Conservation (phyloP, 148 eudicot species). For the Simmondsia chinensis region DNA sequence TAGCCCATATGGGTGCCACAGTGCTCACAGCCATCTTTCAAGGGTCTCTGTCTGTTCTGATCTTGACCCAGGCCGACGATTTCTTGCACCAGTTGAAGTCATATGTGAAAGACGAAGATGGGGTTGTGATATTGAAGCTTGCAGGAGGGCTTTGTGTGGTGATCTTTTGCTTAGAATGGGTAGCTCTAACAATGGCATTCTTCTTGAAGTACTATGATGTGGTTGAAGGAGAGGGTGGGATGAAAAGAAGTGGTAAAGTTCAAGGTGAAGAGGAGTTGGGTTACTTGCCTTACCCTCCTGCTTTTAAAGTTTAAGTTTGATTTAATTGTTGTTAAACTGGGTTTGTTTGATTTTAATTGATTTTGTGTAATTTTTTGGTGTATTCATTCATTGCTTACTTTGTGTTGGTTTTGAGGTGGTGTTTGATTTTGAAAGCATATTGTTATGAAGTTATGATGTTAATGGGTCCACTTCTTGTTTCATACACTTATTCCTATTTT, state of each 20-base stretch:
- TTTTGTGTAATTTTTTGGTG: too few species aligned
- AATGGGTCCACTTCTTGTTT: too few species aligned
- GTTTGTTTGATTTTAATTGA: too few species aligned
- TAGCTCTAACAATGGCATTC: slow-evolving; percentile 30
- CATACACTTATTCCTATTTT: too few species aligned
- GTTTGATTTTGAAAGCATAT: too few species aligned
- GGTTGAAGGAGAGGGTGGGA: slow-evolving; percentile 13
- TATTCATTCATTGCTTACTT: too few species aligned
- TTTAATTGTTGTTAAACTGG: too few species aligned
- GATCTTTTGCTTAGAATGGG: slow-evolving; percentile 41
- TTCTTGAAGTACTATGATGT: slow-evolving; percentile 22
- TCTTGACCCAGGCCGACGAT: slow-evolving; percentile 23
- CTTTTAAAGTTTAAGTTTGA: slow-evolving; percentile 8
- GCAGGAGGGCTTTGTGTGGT: slow-evolving; percentile 36
- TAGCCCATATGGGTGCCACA: slow-evolving; percentile 35
- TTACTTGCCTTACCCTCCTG: slow-evolving; percentile 27
- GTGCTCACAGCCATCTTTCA: slow-evolving; percentile 40
- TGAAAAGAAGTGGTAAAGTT: neutral
- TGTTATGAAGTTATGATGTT: too few species aligned
- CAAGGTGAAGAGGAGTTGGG: slow-evolving; percentile 18
- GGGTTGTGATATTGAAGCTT: slow-evolving; percentile 25
- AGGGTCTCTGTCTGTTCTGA: slow-evolving; percentile 33
- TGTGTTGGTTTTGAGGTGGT: too few species aligned
- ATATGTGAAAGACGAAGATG: slow-evolving; percentile 36
- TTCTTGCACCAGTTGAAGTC: slow-evolving; percentile 24